Evolutionary conservation across 2,329 filamentous ascomycete genomes (phyloP).

Genomic region (Fusarium miscanthi): DNA sequence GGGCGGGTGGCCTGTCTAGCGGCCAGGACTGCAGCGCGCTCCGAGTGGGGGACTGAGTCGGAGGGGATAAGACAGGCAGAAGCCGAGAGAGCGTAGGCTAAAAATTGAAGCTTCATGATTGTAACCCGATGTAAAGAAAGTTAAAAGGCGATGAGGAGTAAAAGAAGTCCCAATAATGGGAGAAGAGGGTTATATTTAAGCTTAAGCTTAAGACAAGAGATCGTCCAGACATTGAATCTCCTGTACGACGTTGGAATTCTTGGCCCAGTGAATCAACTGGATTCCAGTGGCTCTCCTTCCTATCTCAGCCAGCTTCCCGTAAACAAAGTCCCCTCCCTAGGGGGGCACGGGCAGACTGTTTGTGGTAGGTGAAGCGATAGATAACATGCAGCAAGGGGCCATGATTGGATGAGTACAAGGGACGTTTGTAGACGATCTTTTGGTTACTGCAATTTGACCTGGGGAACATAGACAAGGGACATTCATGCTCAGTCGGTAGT

Average conservation of each 20-base stretch:
- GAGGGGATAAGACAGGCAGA: conserved; percentile 54
- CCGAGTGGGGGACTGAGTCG: conserved; percentile 44
- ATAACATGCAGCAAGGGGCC: conserved; percentile 8
- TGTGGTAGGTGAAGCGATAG: conserved; percentile 33
- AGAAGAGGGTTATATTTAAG: conserved; percentile 25
- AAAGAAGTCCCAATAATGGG: not conserved
- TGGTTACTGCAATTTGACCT: not conserved
- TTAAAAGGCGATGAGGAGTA: not conserved
- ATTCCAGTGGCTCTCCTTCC: conserved; percentile 29
- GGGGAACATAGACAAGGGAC: not conserved
- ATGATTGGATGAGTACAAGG: conserved; percentile 26
- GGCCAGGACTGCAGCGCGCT: conserved; percentile 17
- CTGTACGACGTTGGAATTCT: not conserved
- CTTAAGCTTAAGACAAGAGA: not conserved
- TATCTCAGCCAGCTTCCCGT: conserved; percentile 27
- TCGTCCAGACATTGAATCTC: not conserved
- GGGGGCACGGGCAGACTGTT: conserved; percentile 8
- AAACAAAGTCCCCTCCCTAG: conserved; percentile 4
- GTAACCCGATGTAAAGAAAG: not conserved
- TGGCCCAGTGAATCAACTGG: not conserved
- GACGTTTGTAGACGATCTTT: conserved; percentile 28
- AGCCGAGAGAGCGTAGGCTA: conserved; percentile 39
- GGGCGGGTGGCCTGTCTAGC: conserved; percentile 30
- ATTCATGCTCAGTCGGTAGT: not conserved
- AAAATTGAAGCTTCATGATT: conserved; percentile 46